Evolutionary conservation across 176 grass and related monocot species (phyloP), one percentile per base, ranked within the genome.

Genomic region (Bothriochloa decipiens): DNA sequence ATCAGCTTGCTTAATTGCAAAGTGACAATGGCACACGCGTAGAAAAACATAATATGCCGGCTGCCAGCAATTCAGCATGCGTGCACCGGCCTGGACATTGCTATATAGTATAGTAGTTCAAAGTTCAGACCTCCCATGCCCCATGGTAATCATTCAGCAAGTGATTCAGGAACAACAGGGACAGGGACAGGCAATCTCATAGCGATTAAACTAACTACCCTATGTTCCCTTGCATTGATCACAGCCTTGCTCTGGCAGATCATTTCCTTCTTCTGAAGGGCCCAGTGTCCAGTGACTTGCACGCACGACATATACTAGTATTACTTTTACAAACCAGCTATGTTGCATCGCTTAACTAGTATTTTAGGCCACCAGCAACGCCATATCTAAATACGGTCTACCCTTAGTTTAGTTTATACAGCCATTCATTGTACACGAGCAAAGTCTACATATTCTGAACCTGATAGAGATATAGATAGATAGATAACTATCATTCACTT

Each of bases 341-440:
- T 14, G 69, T 32, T 37, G 3, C 1, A 36, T 14, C 6, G 1
- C 22, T 26, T 68, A 58, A 33, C 42, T 70, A 71, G 28, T 55
- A 52, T 49, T 45, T 32, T 1, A 57, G 61, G 20, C 46, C 35
- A 80, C 78, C 32, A 82, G 43, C 43, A 71, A 47, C 74, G 18
- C 0, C 61, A 58, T 86, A 74, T 78, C 67, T 68, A 74, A 77
- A 86, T 86, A 90, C 84, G 10, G 39, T 73, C 65, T 58, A 55
- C 43, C 22, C 55, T 13, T 77, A 70, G 2, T 78, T 84, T 75
- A 22, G 73, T 35, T 20, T 13, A 12, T 16, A n/a, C 23, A 33
- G 1, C 4, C 9, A n/a, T 39, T 41, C 11, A 40, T 41, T 15
- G 76, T 86, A 86, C 74, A 79, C 74, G 47, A 26, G 74, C 10